Percentiles rank a stretch among this genome's conserved stretches.
phyloP scores from a whole-genome alignment of 2,329 filamentous ascomycete species.

The Paramyrothecium roridum region DNA sequence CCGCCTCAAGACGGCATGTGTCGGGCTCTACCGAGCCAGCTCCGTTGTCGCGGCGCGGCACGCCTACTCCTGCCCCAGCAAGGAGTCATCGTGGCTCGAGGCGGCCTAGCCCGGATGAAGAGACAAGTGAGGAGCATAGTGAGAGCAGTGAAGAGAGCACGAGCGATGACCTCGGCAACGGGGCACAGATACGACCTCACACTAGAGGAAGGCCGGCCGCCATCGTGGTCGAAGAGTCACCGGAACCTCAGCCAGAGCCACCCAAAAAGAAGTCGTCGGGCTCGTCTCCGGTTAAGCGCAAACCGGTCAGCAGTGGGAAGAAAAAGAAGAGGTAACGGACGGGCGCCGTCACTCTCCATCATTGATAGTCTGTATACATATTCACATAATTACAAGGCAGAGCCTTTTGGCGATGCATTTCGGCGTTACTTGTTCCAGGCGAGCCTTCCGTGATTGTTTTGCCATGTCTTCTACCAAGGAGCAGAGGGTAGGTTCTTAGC shows the following conservation, averaged over 20 bases:
- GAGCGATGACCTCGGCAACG: conserved; percentile 33
- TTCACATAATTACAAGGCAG: neutral
- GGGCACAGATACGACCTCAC: conserved; percentile 27
- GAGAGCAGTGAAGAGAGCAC: conserved; percentile 30
- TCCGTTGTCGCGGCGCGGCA: conserved; percentile 20
- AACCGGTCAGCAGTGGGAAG: conserved; percentile 26
- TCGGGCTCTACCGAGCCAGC: conserved; percentile 28
- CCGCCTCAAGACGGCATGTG: conserved; percentile 30
- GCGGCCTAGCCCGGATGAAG: conserved; percentile 24
- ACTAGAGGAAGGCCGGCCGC: conserved; percentile 27
- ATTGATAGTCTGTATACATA: conserved; percentile 1
- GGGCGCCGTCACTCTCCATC: neutral
- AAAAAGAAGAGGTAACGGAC: conserved; percentile 27
- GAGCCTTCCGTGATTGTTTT: neutral
- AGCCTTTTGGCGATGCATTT: conserved; percentile 1
- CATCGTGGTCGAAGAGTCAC: conserved; percentile 34
- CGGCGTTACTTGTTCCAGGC: neutral
- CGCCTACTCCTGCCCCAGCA: conserved; percentile 21
- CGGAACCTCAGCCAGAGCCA: conserved; percentile 19
- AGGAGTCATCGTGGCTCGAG: conserved; percentile 27
- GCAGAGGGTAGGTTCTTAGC: too few relatives aligned
- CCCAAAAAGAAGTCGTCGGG: conserved; percentile 35
- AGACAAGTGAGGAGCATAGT: conserved; percentile 31
- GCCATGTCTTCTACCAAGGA: too few relatives aligned
- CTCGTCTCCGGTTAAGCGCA: conserved; percentile 37